Evolutionary conservation across 495 filamentous ascomycete genomes (phyloP).

Genomic region (Aspergillus steynii): DNA sequence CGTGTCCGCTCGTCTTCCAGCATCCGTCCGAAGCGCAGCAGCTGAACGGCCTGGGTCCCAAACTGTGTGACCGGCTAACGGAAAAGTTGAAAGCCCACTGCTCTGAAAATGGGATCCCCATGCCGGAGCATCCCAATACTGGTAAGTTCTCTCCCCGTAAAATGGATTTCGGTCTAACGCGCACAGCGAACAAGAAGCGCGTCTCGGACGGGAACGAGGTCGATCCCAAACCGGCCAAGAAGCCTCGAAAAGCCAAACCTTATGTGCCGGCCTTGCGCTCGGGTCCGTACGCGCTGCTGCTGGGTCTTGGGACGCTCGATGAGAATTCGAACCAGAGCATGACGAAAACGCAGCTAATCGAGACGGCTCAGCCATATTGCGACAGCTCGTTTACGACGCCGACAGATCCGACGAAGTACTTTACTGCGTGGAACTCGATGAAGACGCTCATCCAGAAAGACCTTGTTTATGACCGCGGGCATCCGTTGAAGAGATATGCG

Average conservation of each 20-base stretch:
- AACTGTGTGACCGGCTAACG: slow-evolving; percentile 68
- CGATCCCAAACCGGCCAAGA: slow-evolving; percentile 57
- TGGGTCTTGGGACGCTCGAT: slow-evolving; percentile 62
- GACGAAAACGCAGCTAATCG: slow-evolving; percentile 69
- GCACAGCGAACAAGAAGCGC: slow-evolving; percentile 37
- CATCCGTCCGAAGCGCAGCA: slow-evolving; percentile 75
- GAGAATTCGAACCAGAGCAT: slow-evolving; percentile 57
- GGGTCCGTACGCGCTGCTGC: slow-evolving; percentile 71
- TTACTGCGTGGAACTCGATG: slow-evolving; percentile 87
- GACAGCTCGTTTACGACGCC: slow-evolving; percentile 75
- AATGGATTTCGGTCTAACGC: slow-evolving; percentile 5
- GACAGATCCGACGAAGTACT: slow-evolving; percentile 64
- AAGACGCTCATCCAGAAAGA: slow-evolving; percentile 75
- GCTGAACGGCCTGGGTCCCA: slow-evolving; percentile 71
- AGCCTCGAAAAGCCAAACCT: slow-evolving; percentile 59
- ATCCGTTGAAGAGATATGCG: slow-evolving; percentile 66
- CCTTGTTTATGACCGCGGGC: slow-evolving; percentile 69
- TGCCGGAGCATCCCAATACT: slow-evolving; percentile 59
- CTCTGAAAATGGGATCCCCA: slow-evolving; percentile 65
- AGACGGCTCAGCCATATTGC: slow-evolving; percentile 69
- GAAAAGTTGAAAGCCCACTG: slow-evolving; percentile 69
- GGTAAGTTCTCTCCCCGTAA: slow-evolving; percentile 17
- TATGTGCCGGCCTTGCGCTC: slow-evolving; percentile 74
- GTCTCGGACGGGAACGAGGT: slow-evolving; percentile 41
- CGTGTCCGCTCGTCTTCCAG: slow-evolving; percentile 69